Evolutionary conservation across 2,329 filamentous ascomycete species (phyloP), one percentile per base, ranked within the genome.

Genomic region (Pseudocercospora crystallina): DNA sequence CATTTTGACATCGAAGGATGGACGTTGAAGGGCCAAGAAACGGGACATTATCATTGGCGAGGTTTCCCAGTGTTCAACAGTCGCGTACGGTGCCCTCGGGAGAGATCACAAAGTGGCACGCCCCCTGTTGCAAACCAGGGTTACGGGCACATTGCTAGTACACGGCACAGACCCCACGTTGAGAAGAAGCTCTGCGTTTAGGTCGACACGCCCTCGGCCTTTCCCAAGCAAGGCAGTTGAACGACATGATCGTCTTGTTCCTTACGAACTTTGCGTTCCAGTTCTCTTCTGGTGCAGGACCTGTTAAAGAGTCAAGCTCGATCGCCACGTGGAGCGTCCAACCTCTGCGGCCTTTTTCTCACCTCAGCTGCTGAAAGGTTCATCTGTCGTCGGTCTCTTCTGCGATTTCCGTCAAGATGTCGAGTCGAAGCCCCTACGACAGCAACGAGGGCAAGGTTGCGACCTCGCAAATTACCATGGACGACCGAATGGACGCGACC

Each of bases 401-500:
- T 33, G 39, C 20, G 42, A 26, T 30, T 31, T 34, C 41, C 8
- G 37, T 43, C 34, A 38, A 11, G 34, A 56, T 56, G 51, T 46
- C 53, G 45, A 34, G 42, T 29, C 37, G 49, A 42, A 54, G 26
- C 31, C 39, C 34, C 2, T 49, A 40, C 37, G 46, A 46, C 14
- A 30, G 36, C 17, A n/a, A 30, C 32, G 40, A 49, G 15, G 34
- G 43, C 51, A 54, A 61, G 45, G 50, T 41, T 26, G 44, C 42
- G 46, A 29, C 42, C 13, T 39, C 49, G n/a, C 41, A 49, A 12
- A 30, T 54, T 51, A 49, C 41, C 34, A 41, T 41, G 29, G 51
- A 54, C 45, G 58, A 54, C 12, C 37, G 36, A 32, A 49, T 51
- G 47, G 49, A 56, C 15, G 33, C 32, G 13, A 51, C 54, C 30